Base-by-base conservation (phyloP, 2,329 filamentous ascomycete genomes). In the Colletotrichum sublineola region DNA sequence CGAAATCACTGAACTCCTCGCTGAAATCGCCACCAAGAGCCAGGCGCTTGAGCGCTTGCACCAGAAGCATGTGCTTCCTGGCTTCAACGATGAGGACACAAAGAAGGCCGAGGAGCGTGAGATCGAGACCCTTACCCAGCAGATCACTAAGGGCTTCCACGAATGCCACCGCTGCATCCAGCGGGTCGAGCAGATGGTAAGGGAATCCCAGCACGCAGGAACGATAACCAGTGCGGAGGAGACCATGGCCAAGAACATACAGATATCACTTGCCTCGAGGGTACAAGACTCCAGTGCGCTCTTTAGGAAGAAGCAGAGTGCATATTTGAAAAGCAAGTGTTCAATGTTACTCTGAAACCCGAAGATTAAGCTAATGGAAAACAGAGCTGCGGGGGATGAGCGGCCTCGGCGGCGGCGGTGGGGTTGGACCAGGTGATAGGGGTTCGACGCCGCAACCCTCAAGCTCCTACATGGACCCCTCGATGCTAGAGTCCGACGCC, bases 271-370 rank as follows among this genome's bases (percentile, higher is more conserved):
- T 50, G 96, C 96, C 0, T 88, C 94, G 1, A 88, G 94, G 74
- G 94, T 98, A 0, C 95, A 98, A 81, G 95, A 98, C 77, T 92
- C 94, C 60, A 98, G 95, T 84, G 93, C 96, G 40, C 88, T 89
- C 74, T 99, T 99, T 81, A 90, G 96, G 78, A 99, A 98, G 87
- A 98, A 98, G 85, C 96, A 99, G 85, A 96, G 95, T 80, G 93
- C 92, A 63, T 99, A 99, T 83, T 84, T 99, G 65, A 98, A 97
- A 84, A 98, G 95, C 97, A 86, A 71, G 83, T 77, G 18, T 46
- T 12, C 1, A 61, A 33, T n/a, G 5, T 3, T 9, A 36, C 36
- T 48, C 12, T 71, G 2, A 3, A 5, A n/a, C 46, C 42, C 1
- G 20, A 46, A 55, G 29, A 15, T 66, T 18, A 44, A 42, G 12